Evolutionary conservation across 2,329 filamentous ascomycete genomes (phyloP), one percentile per base, ranked within the genome.

Genomic region (Lachnellula cervina): DNA sequence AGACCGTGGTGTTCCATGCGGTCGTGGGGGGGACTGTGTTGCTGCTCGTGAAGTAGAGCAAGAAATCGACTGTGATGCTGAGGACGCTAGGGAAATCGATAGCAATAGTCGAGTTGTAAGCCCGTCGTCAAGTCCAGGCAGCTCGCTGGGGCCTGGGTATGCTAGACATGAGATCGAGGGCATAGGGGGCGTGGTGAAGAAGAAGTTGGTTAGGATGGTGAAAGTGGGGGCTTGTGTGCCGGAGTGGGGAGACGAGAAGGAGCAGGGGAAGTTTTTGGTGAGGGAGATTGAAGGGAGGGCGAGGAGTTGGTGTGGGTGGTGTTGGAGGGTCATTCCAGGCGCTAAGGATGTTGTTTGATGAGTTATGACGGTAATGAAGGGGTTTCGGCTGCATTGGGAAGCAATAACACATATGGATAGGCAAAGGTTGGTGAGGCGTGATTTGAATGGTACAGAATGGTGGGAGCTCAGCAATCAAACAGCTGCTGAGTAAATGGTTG

Each of bases 301-400:
- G 55, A 80, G 92, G 58, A 91, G 88, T 68, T 96, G 90, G 90
- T 97, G 92, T 71, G 90, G 88, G 0, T 97, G 93, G 92, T 97
- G 93, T 70, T 83, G 80, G 70, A 79, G 90, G 58, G 85, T 90
- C 3, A 82, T 95, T 51, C 85, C 85, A 0, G 79, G 84, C 13
- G 72, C 72, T 51, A 72, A 72, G 56, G 81, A 83, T 62, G 42
- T 59, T 17, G 38, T 62, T 51, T 54, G 59, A 38, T 59, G 50
- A 63, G 28, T 11, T 32, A 32, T 32, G 28, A 32, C 11, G 3
- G 37, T 43, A 19, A 25, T 46, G 21, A 21, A 21, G n/a, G n/a
- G 52, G 14, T 14, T 49, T 25, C 16, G 42, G 42, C 19, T 44
- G 42, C 42, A 44, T 44, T 44, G 9, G 17, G 38, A 19, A 16